Base-by-base conservation (phyloP, 176 grass and related monocot genomes). In the Puccinellia tenuiflora region DNA sequence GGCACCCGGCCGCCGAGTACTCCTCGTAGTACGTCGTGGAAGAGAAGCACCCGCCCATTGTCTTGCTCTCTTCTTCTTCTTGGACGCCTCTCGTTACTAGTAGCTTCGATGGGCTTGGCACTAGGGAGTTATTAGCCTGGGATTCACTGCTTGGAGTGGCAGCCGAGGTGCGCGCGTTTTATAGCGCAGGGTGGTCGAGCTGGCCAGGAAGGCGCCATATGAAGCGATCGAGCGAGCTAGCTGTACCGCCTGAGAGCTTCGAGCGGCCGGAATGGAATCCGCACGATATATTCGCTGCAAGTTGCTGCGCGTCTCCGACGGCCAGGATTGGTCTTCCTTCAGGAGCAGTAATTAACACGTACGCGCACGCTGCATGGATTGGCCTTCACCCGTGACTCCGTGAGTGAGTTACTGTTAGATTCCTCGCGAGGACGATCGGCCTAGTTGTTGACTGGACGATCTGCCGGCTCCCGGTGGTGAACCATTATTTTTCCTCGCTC, bases 41-140 rank as follows among this genome's bases (percentile, higher is more conserved):
- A 5, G 88, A 90, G 84, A 73, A 67, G 88, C 88, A 90, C 0
- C n/a, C 45, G 14, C 88, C 88, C 88, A 90, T 88, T 76, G 54
- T 4, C 7, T 45, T 24, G 7, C 20, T 60, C 42, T 45, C 21
- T 25, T 68, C 65, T 68, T 25, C 42, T 72, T 72, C 22, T 73
- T 25, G 9, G 57, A 29, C 7, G 26, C 30, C 62, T 34, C 40
- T 72, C 68, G 68, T 46, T 25, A 56, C 22, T 78, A 38, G 62
- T n/a, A n/a, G n/a, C 55, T 80, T 74, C 3, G 20, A 38, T 37
- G 34, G 9, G 0, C 3, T 43, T 14, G 72, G 35, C 75, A 38
- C 34, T 17, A 0, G 3, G 38, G 37, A 45, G 10, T 24, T 42
- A 9, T 26, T 71, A n/a, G 29, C 29, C 0, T 52, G 52, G 43